Base-by-base conservation (phyloP, 2,329 filamentous ascomycete genomes). In the Diaporthe amygdali region DNA sequence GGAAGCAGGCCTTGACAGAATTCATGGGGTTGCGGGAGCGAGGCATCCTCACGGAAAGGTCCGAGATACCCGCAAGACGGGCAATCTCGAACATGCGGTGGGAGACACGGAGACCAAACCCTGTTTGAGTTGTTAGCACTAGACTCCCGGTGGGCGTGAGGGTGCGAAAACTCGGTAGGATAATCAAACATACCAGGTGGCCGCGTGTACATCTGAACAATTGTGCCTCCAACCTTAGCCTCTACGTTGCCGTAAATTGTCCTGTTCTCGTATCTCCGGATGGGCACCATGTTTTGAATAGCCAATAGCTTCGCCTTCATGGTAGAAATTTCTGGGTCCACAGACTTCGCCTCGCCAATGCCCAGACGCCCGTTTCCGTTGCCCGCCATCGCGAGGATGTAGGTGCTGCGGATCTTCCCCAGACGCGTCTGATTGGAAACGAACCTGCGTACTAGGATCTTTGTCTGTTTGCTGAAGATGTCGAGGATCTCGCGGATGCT, bases 11-110 rank as follows among this genome's bases (percentile, higher is more conserved):
- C 85, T 98, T 98, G 84, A 97, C 93, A 22, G 95, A 94, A 86
- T 99, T 99, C 95, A 98, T 97, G 76, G 95, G 94, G 87, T 97
- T 98, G 78, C 95, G 90, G 74, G 94, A 94, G 55, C 96, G 92
- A 46, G 92, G 91, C 74, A 97, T 95, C 75, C 89, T 89, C 61
- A 94, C 95, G 20, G 95, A 89, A 41, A 99, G 89, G 81, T 99
- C 96, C 74, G 92, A 88, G 78, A 99, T 94, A 75, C 96, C 96
- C 49, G 91, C 93, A 61, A 92, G 91, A 74, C 94, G 93, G 79
- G 94, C 95, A 86, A 99, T 95, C 82, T 99, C 96, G 83, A 95
- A 98, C 81, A 99, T 96, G 75, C 95, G 90, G 79, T 94, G 91
- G 77, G 97, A 94, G 80, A 94, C 94, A 78, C 96, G 94, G 76